Conservation (phyloP, 208 protist species). For the Trypanosomatidae sp. region DNA sequence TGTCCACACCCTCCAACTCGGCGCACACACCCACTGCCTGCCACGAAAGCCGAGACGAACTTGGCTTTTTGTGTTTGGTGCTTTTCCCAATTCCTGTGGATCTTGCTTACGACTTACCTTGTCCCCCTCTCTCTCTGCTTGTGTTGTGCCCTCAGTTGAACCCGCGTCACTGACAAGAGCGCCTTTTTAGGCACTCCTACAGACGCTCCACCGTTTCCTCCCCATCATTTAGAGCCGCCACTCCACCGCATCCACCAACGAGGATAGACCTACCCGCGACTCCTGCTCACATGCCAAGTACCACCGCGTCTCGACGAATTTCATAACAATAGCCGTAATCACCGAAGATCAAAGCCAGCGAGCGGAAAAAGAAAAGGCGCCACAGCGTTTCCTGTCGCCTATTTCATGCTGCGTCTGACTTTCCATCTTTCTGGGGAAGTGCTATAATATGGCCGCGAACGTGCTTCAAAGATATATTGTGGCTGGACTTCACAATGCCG, state of each 20-base stretch:
- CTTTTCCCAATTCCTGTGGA: background rate
- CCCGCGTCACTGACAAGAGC: background rate
- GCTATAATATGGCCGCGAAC: constrained; percentile 2
- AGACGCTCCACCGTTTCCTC: background rate
- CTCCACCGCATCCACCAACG: background rate
- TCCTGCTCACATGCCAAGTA: background rate
- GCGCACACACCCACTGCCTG: background rate
- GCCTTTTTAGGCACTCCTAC: background rate
- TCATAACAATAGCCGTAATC: background rate
- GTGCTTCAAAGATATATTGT: constrained; percentile 18
- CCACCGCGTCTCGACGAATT: background rate
- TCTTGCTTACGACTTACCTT: background rate
- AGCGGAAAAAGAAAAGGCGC: background rate
- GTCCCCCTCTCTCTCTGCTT: background rate
- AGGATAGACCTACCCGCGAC: background rate
- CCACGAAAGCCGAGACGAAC: background rate
- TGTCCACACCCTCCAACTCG: background rate
- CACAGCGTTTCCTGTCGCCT: background rate
- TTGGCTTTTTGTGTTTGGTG: background rate
- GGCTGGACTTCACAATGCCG: constrained; percentile 14
- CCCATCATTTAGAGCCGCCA: background rate
- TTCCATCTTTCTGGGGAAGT: background rate
- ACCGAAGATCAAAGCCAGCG: background rate
- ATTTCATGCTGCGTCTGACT: background rate
- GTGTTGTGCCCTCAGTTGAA: background rate